Conservation (phyloP, 139 green algal species). For the Zygnema circumcarinatum region DNA sequence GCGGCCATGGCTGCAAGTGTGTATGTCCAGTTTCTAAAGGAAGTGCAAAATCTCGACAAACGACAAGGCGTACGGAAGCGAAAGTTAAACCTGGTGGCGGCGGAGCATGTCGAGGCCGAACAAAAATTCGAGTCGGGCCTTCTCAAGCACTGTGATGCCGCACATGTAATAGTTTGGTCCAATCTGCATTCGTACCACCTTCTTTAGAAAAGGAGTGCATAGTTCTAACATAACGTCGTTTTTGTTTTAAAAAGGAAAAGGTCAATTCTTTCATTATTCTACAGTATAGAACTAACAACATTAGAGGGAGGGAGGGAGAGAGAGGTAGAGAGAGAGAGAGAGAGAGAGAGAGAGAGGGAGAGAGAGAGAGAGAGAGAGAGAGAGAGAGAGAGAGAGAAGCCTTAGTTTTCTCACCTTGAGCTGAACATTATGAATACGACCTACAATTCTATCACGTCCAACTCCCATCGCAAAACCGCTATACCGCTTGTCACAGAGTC, state of each 20-base stretch:
- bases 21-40: too few relatives aligned
- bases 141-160: conserved; percentile 92
- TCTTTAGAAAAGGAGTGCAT: not conserved
- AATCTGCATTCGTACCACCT: too few relatives aligned
- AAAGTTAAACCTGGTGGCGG: conserved; percentile 72
- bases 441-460: conserved; percentile 85
- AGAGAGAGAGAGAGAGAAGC: too few relatives aligned
- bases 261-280: not conserved
- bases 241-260: not conserved
- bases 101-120: conserved; percentile 96
- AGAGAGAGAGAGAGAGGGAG: too few relatives aligned
- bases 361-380: too few relatives aligned
- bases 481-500: conserved; percentile 90
- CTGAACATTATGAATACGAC: conserved; percentile 82
- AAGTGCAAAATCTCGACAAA: too few relatives aligned
- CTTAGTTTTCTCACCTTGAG: conserved; percentile 72
- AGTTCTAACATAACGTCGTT: not conserved
- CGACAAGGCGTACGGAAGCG: too few relatives aligned
- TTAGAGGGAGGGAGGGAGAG: too few relatives aligned
- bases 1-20: too few relatives aligned
- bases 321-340: too few relatives aligned
- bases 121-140: conserved; percentile 87
- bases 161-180: conserved; percentile 74
- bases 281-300: not conserved
- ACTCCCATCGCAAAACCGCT: conserved; percentile 87